Evolutionary conservation across 305 asterid species (phyloP).

Genomic region (Caryopteris hybrid): DNA sequence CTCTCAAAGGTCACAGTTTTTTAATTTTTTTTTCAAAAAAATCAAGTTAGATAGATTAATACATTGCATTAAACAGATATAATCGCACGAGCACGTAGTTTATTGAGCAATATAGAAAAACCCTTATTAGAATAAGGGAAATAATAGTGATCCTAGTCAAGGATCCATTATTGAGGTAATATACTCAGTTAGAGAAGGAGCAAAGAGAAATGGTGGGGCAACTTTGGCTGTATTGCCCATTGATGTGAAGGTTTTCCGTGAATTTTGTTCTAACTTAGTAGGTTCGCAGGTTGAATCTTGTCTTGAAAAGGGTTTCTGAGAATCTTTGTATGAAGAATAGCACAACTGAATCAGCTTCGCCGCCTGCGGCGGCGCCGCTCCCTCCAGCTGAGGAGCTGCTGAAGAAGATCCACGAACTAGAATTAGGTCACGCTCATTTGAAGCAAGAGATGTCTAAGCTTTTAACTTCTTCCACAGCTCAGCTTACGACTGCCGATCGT

Average conservation of each 20-base stretch:
- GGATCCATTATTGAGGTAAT: constrained; percentile 21
- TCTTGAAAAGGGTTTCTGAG: not conserved
- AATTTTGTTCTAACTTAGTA: not conserved
- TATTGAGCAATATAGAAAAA: not conserved
- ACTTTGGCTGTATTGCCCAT: not conserved
- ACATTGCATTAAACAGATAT: not conserved
- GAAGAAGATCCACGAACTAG: constrained; percentile 83
- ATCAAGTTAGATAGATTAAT: no score
- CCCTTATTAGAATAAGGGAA: not conserved
- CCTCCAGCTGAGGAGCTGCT: constrained; percentile 77
- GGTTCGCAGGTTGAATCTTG: not conserved
- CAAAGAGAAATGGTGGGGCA: not conserved
- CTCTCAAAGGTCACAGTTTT: not conserved
- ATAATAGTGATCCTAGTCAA: not conserved
- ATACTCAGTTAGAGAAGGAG: not conserved
- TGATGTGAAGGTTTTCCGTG: not conserved
- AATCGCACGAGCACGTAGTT: not conserved
- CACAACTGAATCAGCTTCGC: constrained; percentile 17
- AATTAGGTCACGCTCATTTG: constrained; percentile 75
- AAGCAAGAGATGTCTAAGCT: constrained; percentile 78
- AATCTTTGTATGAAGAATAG: constrained; percentile 19
- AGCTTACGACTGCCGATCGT: constrained; percentile 26
- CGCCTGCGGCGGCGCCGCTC: not conserved
- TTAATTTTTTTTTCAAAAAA: not conserved
- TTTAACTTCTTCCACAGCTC: constrained; percentile 36